phyloP scores from a whole-genome alignment of 352 stramenopile genomes.

The Phytopythium chamaehyphon region DNA sequence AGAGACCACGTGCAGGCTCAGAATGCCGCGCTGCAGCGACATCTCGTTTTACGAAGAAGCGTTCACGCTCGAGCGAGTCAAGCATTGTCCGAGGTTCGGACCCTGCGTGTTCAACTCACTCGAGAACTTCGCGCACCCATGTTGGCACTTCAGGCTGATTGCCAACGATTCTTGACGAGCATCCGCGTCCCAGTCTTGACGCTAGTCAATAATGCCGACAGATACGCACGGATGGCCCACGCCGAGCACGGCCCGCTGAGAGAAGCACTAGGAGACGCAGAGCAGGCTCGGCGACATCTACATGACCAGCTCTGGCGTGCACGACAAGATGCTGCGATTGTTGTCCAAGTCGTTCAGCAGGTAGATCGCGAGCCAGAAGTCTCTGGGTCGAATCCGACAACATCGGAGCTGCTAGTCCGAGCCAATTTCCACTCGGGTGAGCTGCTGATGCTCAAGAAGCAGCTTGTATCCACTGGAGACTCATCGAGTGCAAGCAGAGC shows the following conservation, averaged over 20 bases:
- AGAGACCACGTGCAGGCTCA: conserved; percentile 61
- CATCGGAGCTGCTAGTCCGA: conserved; percentile 25
- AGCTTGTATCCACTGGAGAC: not conserved
- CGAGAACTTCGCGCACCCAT: conserved; percentile 40
- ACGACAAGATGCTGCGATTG: conserved; percentile 46
- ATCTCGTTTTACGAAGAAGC: conserved; percentile 48
- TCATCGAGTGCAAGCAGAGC: not conserved
- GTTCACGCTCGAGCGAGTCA: conserved; percentile 40
- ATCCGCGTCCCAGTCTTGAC: conserved; percentile 46
- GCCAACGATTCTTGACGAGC: conserved; percentile 38
- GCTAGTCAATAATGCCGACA: conserved; percentile 40
- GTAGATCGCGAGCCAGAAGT: conserved; percentile 1
- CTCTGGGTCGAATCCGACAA: conserved; percentile 1
- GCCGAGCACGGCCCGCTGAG: conserved; percentile 53
- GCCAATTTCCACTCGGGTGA: conserved; percentile 58
- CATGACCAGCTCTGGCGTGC: conserved; percentile 69
- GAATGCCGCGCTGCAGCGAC: conserved; percentile 43
- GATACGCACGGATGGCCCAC: conserved; percentile 42
- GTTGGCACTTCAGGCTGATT: conserved; percentile 49
- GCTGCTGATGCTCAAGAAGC: conserved; percentile 27
- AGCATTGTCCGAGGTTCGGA: conserved; percentile 31
- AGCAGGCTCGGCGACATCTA: conserved; percentile 52
- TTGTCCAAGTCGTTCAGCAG: conserved; percentile 64
- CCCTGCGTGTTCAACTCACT: conserved; percentile 32
- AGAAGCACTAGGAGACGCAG: conserved; percentile 27